phyloP scores from a whole-genome alignment of 768 basidiomycete genomes.

The Mycena floridula region DNA sequence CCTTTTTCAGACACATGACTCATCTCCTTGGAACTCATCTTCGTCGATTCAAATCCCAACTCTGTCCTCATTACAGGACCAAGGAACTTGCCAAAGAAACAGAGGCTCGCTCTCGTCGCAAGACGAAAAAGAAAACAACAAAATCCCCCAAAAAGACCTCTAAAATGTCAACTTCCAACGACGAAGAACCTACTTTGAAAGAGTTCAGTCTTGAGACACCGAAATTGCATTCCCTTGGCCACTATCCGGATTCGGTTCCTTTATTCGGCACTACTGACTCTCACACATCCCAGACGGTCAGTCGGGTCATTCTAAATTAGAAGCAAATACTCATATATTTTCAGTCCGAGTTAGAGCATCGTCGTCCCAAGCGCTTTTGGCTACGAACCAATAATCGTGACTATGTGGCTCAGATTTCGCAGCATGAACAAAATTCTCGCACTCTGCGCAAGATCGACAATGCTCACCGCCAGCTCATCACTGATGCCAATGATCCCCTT shows the following conservation, averaged over 20 bases:
- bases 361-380: slow-evolving; percentile 26
- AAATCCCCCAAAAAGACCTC: slow-evolving; percentile 7
- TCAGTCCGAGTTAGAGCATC: slow-evolving; percentile 34
- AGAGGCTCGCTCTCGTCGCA: slow-evolving; percentile 13
- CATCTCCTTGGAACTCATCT: slow-evolving; percentile 16
- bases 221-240: slow-evolving; percentile 23
- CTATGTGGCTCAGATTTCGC: slow-evolving; percentile 15
- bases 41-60: slow-evolving; percentile 14
- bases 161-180: slow-evolving; percentile 5
- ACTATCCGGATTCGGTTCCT: slow-evolving; percentile 17
- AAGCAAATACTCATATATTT: not conserved
- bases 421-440: slow-evolving; percentile 13
- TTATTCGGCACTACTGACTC: slow-evolving; percentile 22
- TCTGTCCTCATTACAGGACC: slow-evolving; percentile 18
- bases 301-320: slow-evolving; percentile 1
- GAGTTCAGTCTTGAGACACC: slow-evolving; percentile 20
- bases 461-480: not conserved
- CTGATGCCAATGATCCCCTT: not conserved
- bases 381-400: slow-evolving; percentile 23
- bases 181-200: slow-evolving; percentile 2
- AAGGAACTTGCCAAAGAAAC: slow-evolving; percentile 24
- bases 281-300: slow-evolving; percentile 25
- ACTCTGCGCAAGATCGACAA: slow-evolving; percentile 11
- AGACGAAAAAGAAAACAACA: slow-evolving; percentile 2
- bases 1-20: slow-evolving; percentile 12